Evolutionary conservation across 306 rosid species (phyloP).

Genomic region (Oemleria cerasiformis): DNA sequence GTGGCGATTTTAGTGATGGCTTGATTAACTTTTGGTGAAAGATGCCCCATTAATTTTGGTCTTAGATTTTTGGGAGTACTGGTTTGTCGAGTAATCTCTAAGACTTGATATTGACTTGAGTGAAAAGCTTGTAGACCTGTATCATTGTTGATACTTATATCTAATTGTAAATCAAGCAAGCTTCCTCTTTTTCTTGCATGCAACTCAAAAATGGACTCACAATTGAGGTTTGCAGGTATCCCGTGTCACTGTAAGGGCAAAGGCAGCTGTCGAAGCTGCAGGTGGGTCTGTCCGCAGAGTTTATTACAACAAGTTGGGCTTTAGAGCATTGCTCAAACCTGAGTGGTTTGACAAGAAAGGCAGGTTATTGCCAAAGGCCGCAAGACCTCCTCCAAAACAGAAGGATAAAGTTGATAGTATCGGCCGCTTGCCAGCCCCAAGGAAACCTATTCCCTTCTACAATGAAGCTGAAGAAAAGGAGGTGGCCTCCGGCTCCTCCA

Average conservation of each 20-base stretch:
- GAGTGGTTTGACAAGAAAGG: slow-evolving; percentile 99
- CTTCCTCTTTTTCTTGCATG: not conserved
- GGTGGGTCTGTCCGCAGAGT: slow-evolving; percentile 92
- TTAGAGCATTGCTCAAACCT: slow-evolving; percentile 71
- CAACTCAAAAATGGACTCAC: slow-evolving; percentile 16
- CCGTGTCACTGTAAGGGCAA: slow-evolving; percentile 88
- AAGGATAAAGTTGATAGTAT: slow-evolving; percentile 79
- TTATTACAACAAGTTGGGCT: slow-evolving; percentile 80
- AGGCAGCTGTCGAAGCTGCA: slow-evolving; percentile 85
- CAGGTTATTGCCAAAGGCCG: slow-evolving; percentile 85
- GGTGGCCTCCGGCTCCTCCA: slow-evolving; percentile 29
- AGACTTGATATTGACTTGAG: not conserved
- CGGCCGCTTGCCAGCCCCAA: slow-evolving; percentile 93
- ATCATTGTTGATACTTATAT: not conserved
- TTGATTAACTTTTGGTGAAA: not conserved
- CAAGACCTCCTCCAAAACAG: slow-evolving; percentile 94
- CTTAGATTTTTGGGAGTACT: not conserved
- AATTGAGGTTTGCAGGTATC: slow-evolving; percentile 56
- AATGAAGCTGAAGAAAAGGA: slow-evolving; percentile 46
- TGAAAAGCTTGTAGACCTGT: not conserved
- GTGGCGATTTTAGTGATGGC: not conserved
- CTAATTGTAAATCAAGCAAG: not conserved
- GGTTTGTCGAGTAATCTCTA: not conserved
- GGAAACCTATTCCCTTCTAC: slow-evolving; percentile 78
- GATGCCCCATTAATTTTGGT: too few species aligned